A percentile compares a stretch with the other conserved stretches of the same genome.
Evolutionary conservation across 2,329 filamentous ascomycete genomes (phyloP).

Genomic region (Drechslerella dactyloides): DNA sequence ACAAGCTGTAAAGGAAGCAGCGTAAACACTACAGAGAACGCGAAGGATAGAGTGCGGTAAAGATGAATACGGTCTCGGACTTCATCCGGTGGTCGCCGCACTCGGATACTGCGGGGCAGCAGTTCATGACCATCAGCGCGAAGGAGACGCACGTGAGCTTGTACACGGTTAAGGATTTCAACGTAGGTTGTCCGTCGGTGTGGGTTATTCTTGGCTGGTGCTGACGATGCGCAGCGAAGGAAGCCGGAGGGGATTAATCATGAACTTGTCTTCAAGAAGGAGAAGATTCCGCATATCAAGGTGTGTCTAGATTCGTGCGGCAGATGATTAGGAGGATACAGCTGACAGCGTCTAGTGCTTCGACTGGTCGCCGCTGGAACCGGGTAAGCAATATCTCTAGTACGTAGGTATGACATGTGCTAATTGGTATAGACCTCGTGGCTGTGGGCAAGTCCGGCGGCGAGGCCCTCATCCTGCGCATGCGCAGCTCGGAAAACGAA

Average conservation of each 20-base stretch:
- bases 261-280: conserved; percentile 57
- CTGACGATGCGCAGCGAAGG: conserved; percentile 22
- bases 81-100: conserved; percentile 64
- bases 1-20: no score
- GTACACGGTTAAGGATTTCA: conserved; percentile 60
- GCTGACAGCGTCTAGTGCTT: conserved; percentile 57
- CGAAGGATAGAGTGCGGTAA: neutral
- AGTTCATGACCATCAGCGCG: conserved; percentile 64
- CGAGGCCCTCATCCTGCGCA: conserved; percentile 74
- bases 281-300: conserved; percentile 63
- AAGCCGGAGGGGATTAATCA: conserved; percentile 36
- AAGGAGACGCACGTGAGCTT: conserved; percentile 62
- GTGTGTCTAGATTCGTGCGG: conserved; percentile 54
- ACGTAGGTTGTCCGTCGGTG: conserved; percentile 55
- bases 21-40: no score
- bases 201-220: neutral
- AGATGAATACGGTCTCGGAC: conserved; percentile 61
- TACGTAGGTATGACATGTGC: neutral
- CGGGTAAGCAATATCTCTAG: conserved; percentile 52
- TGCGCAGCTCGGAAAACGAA: conserved; percentile 62
- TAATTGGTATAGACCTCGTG: conserved; percentile 68
- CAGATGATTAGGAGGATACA: neutral
- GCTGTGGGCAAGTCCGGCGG: conserved; percentile 77
- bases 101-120: conserved; percentile 59
- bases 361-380: conserved; percentile 64